A percentile compares a stretch with the other conserved stretches of the same genome.
Conservation (phyloP, 148 eudicot species). For the Rhododendron vialii region DNA sequence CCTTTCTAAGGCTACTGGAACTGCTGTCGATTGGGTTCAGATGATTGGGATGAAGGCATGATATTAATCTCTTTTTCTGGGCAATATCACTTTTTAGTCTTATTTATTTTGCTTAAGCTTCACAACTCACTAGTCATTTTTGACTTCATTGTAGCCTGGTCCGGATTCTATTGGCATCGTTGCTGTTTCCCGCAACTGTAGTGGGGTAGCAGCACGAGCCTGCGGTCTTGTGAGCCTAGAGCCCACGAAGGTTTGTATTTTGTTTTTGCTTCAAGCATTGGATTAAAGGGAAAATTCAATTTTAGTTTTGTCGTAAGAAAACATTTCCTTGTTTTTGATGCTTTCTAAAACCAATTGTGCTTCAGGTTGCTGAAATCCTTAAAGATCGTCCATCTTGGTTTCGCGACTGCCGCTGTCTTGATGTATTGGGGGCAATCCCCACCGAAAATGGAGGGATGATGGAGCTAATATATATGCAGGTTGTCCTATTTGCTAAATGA, state of each 20-base stretch:
- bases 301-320: neutral
- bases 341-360: neutral
- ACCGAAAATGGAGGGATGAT: slow-evolving; percentile 63
- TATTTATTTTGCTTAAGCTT: neutral
- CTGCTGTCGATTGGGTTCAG: slow-evolving; percentile 70
- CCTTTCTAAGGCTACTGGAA: slow-evolving; percentile 65
- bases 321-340: neutral
- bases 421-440: slow-evolving; percentile 44
- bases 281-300: neutral
- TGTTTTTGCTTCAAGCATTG: neutral
- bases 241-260: slow-evolving; percentile 46
- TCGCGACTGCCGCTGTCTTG: slow-evolving; percentile 56
- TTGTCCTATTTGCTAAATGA: slow-evolving; percentile 6
- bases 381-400: slow-evolving; percentile 72
- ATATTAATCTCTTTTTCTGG: neutral
- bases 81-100: neutral
- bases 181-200: slow-evolving; percentile 57
- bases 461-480: slow-evolving; percentile 68
- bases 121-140: neutral
- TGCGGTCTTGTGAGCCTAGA: slow-evolving; percentile 60
- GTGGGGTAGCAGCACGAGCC: slow-evolving; percentile 65
- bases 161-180: slow-evolving; percentile 66
- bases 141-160: slow-evolving; percentile 42
- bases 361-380: slow-evolving; percentile 57
- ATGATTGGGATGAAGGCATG: slow-evolving; percentile 67